Conservation (phyloP, 441 rosid species). For the Euphorbia celastroides region DNA sequence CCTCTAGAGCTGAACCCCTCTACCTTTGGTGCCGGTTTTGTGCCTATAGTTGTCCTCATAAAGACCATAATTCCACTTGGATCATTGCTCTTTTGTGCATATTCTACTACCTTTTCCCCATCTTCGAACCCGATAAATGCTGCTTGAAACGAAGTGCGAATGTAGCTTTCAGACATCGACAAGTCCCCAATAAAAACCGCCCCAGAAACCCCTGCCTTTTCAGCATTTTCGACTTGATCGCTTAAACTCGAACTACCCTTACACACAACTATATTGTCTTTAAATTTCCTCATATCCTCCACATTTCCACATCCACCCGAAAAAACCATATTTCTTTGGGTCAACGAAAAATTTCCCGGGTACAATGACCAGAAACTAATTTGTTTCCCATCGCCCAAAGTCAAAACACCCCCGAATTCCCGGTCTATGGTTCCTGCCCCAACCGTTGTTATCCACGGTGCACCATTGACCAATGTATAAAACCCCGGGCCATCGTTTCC, state of each 20-base stretch:
- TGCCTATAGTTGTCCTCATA: conserved; percentile 50
- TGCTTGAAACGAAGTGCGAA: conserved; percentile 30
- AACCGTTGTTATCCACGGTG: conserved; percentile 61
- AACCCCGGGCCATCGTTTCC: conserved; percentile 54
- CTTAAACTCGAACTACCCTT: conserved; percentile 45
- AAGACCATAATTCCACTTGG: conserved; percentile 42
- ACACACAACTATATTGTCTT: conserved; percentile 48
- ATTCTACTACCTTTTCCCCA: conserved; percentile 20
- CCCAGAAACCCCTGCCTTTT: conserved; percentile 36
- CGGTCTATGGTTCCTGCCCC: conserved; percentile 60
- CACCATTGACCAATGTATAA: conserved; percentile 47
- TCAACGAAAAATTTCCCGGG: conserved; percentile 39
- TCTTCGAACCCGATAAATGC: conserved; percentile 18
- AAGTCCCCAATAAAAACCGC: conserved; percentile 23
- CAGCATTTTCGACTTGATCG: conserved; percentile 47
- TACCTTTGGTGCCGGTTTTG: conserved; percentile 62
- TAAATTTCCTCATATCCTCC: conserved; percentile 30
- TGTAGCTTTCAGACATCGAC: conserved; percentile 25
- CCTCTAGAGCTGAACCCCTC: conserved; percentile 62
- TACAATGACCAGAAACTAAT: conserved; percentile 47
- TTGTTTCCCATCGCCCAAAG: conserved; percentile 39
- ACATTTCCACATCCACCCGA: conserved; percentile 41
- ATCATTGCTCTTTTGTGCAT: conserved; percentile 45
- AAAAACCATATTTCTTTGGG: conserved; percentile 41
- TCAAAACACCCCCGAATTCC: conserved; percentile 42